These are phyloP conservation scores for Xylariaceae sp. DNA, from an alignment of 2,329 filamentous ascomycete genomes.

Conservation along the genomic window DNA sequence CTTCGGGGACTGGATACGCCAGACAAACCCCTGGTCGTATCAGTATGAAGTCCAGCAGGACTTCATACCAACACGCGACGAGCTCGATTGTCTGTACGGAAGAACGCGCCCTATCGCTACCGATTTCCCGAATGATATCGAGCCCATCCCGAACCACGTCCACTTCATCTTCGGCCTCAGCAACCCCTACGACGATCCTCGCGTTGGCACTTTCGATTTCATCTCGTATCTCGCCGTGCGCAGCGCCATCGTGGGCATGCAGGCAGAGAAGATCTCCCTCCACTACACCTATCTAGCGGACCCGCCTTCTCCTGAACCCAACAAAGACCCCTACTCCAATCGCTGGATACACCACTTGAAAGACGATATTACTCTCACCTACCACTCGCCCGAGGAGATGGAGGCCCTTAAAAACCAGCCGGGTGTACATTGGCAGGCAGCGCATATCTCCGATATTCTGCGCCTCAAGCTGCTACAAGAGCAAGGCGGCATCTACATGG, in stretches of 20 bases:
- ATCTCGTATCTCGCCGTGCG: slow-evolving; percentile 36
- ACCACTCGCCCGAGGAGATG: slow-evolving; percentile 32
- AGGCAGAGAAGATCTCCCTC: slow-evolving; percentile 33
- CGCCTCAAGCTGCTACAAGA: slow-evolving; percentile 34
- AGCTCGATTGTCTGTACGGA: slow-evolving; percentile 34
- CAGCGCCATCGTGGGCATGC: slow-evolving; percentile 35
- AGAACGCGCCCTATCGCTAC: slow-evolving; percentile 15
- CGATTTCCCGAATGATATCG: slow-evolving; percentile 10
- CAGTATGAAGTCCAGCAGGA: slow-evolving; percentile 33
- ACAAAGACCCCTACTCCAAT: slow-evolving; percentile 32
- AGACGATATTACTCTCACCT: slow-evolving; percentile 33
- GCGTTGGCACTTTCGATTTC: slow-evolving; percentile 34
- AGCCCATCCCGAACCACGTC: slow-evolving; percentile 36
- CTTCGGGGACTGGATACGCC: slow-evolving; percentile 31
- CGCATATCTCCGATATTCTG: slow-evolving; percentile 35
- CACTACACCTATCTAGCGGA: slow-evolving; percentile 38
- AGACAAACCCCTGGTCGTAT: slow-evolving; percentile 34
- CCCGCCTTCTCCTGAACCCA: slow-evolving; percentile 31
- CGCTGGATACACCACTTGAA: slow-evolving; percentile 34
- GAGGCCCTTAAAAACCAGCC: slow-evolving; percentile 27
- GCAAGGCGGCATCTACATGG: slow-evolving; percentile 36
- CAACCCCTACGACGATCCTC: slow-evolving; percentile 31
- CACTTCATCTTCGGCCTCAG: slow-evolving; percentile 37
- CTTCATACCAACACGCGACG: slow-evolving; percentile 30
- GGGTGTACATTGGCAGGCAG: slow-evolving; percentile 30